Conservation (phyloP, 208 protist species). For the Wallacemonas sp. region DNA sequence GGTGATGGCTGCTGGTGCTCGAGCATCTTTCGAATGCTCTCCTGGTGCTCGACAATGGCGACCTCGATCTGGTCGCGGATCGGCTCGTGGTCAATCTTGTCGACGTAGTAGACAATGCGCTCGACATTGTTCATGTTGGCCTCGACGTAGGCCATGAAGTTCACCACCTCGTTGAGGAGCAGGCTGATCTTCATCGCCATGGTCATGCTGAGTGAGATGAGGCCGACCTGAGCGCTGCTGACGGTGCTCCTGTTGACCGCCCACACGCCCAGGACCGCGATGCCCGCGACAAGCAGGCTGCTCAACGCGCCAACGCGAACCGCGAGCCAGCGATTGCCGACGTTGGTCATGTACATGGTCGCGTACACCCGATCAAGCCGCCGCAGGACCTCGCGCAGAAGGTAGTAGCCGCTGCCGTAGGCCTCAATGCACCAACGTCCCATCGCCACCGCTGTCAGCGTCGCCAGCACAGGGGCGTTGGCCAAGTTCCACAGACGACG, state of each 20-base stretch:
- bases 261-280: conserved; percentile 48
- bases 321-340: conserved; percentile 83
- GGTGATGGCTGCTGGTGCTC: not conserved
- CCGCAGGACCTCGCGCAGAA: conserved; percentile 34
- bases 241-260: conserved; percentile 35
- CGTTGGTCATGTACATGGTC: conserved; percentile 44
- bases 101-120: conserved; percentile 66
- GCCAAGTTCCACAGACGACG: conserved; percentile 85
- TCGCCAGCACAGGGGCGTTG: conserved; percentile 91
- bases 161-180: conserved; percentile 39
- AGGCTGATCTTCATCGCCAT: conserved; percentile 57
- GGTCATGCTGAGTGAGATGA: conserved; percentile 76
- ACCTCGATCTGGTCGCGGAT: conserved; percentile 21
- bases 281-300: conserved; percentile 45
- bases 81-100: conserved; percentile 48
- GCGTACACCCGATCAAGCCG: conserved; percentile 55
- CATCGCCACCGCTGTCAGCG: conserved; percentile 90
- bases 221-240: conserved; percentile 29
- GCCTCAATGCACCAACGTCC: conserved; percentile 86
- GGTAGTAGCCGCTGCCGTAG: conserved; percentile 40
- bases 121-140: conserved; percentile 80
- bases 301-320: conserved; percentile 88
- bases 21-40: not conserved
- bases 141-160: conserved; percentile 40
- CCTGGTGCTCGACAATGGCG: not conserved